Evolutionary conservation across 1,139 yeast genomes (phyloP).

Genomic region (Diutina siamensis): DNA sequence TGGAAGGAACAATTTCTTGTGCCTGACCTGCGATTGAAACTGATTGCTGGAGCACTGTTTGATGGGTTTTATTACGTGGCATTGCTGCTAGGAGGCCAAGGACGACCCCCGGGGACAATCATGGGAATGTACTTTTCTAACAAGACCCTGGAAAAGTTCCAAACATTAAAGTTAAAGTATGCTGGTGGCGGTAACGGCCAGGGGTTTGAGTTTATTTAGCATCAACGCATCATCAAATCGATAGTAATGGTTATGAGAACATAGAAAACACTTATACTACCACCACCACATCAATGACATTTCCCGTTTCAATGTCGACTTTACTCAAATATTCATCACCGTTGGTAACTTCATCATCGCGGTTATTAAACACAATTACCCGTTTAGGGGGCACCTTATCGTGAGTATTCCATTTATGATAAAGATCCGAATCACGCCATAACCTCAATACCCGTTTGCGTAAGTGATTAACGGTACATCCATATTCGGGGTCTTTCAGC

Average conservation of each 20-base stretch:
- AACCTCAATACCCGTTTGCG: slow-evolving; percentile 41
- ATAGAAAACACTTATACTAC: slow-evolving; percentile 8
- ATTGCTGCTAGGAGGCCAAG: slow-evolving; percentile 50
- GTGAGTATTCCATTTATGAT: slow-evolving; percentile 15
- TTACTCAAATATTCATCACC: slow-evolving; percentile 42
- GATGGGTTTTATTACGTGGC: slow-evolving; percentile 90
- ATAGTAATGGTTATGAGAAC: not conserved
- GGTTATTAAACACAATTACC: not conserved
- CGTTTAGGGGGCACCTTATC: slow-evolving; percentile 9
- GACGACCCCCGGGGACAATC: slow-evolving; percentile 42
- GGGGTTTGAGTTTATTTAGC: not conserved
- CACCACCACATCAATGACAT: slow-evolving; percentile 39
- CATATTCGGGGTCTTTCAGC: slow-evolving; percentile 39
- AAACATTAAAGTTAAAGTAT: slow-evolving; percentile 30
- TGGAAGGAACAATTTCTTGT: slow-evolving; percentile 88
- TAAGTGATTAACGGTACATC: slow-evolving; percentile 55
- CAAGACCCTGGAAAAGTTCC: slow-evolving; percentile 64
- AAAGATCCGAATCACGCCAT: slow-evolving; percentile 41
- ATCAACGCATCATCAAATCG: too few relatives aligned
- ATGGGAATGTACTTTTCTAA: slow-evolving; percentile 67
- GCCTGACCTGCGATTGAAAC: slow-evolving; percentile 65
- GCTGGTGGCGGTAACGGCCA: slow-evolving; percentile 8
- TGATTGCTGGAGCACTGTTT: slow-evolving; percentile 71
- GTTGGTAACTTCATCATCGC: slow-evolving; percentile 7
- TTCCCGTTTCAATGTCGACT: slow-evolving; percentile 57